Evolutionary conservation across 495 filamentous ascomycete species (phyloP), one percentile per base, ranked within the genome.

Genomic region (Daldinia caldariorum): DNA sequence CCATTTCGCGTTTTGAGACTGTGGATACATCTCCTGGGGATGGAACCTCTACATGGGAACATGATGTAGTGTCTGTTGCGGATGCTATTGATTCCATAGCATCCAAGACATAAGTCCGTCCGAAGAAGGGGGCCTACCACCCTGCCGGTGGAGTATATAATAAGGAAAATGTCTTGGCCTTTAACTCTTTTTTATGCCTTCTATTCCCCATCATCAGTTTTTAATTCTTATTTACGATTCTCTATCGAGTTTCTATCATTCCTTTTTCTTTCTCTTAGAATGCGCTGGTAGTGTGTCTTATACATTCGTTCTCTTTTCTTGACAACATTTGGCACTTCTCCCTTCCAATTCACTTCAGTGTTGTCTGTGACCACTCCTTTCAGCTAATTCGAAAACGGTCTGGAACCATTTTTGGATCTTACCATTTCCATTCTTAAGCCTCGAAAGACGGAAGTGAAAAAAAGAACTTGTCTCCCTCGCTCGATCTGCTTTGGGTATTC

Each of bases 261-360:
- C 61, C 64, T 67, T 75, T 74, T 41, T 73, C 67, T 67, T 73
- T 39, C 58, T 14, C 61, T 66, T 71, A 76, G 67, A 73, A 75
- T 80, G 75, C 71, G 81, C 79, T 80, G 81, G 76, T 83, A 79
- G 78, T 80, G 79, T 81, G 72, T 82, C 73, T 79, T 75, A 67
- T 79, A 79, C 80, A 78, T 82, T 82, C 81, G 79, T 82, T 84
- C 81, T 77, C 80, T 82, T 82, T 82, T 12, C 34, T 76, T 79
- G 72, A 78, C 74, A 67, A 73, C 78, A 75, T 75, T 63, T 78
- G 75, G 76, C 73, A 63, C 71, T 73, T 77, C 67, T 67, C 72
- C 68, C 67, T 71, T 80, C 72, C 68, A 62, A 74, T 78, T 78
- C 70, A 77, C 71, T 67, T 68, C 60, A 72, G 70, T 72, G 70